A percentile compares a stretch with the other conserved stretches of the same genome.
phyloP scores from a whole-genome alignment of 2,329 filamentous ascomycete genomes.

The Simplicillium sp. region DNA sequence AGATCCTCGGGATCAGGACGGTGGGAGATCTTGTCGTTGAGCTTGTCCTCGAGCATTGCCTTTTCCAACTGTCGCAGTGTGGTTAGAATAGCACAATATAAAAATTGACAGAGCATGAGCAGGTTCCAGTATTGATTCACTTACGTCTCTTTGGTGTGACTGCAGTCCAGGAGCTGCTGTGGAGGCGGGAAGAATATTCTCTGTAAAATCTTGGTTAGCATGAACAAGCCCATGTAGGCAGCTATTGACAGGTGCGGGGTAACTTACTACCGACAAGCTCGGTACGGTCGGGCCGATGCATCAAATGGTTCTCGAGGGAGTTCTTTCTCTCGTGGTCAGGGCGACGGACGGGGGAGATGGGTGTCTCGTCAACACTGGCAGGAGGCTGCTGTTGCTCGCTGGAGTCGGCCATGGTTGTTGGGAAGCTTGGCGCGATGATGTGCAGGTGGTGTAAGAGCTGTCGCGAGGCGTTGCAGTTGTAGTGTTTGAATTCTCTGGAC shows the following conservation, averaged over 20 bases:
- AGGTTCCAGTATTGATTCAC: conserved; percentile 6
- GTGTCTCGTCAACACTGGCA: conserved; percentile 35
- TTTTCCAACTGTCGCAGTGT: conserved; percentile 51
- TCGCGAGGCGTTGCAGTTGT: not conserved
- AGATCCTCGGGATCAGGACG: conserved; percentile 69
- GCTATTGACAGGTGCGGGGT: not conserved
- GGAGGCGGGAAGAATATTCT: conserved; percentile 78
- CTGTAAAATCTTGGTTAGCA: conserved; percentile 28
- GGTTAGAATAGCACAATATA: not conserved
- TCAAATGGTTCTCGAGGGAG: conserved; percentile 64
- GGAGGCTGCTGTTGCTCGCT: conserved; percentile 9
- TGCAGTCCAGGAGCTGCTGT: conserved; percentile 69
- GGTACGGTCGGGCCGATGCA: conserved; percentile 64
- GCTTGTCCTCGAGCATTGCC: conserved; percentile 76
- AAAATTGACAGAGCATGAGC: not conserved
- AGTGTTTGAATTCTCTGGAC: not conserved
- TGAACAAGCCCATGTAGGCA: not conserved
- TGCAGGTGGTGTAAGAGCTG: conserved; percentile 1
- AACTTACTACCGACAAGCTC: conserved; percentile 69
- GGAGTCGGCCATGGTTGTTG: conserved; percentile 17
- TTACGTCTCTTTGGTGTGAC: conserved; percentile 66
- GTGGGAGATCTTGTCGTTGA: conserved; percentile 79
- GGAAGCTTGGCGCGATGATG: not conserved
- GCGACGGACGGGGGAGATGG: conserved; percentile 47
- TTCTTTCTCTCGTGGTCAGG: conserved; percentile 48